Evolutionary conservation across 768 basidiomycete species (phyloP).

Genomic region (Boletales sp.): DNA sequence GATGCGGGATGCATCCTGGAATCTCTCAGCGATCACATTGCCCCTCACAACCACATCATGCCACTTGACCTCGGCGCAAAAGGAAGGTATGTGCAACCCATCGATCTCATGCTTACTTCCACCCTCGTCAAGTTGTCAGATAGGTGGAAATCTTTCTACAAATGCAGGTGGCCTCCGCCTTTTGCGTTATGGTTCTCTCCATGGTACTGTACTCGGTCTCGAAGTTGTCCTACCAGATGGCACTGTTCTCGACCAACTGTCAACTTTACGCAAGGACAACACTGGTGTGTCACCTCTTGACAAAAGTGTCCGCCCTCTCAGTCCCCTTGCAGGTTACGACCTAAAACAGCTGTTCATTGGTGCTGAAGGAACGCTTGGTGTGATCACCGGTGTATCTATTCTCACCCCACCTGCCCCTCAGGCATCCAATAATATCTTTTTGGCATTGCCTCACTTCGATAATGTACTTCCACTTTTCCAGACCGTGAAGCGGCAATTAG

Average conservation of each 20-base stretch:
- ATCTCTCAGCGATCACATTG: slow-evolving; percentile 79
- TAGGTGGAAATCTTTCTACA: slow-evolving; percentile 95
- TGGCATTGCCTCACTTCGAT: slow-evolving; percentile 83
- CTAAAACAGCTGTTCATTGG: slow-evolving; percentile 98
- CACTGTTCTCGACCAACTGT: slow-evolving; percentile 82
- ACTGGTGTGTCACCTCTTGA: slow-evolving; percentile 57
- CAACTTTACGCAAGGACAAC: slow-evolving; percentile 94
- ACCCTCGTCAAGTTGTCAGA: slow-evolving; percentile 70
- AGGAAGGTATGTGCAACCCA: slow-evolving; percentile 62
- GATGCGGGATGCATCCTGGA: slow-evolving; percentile 96
- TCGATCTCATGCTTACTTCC: background rate
- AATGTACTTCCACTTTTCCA: slow-evolving; percentile 85
- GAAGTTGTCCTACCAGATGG: slow-evolving; percentile 96
- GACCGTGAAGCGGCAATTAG: slow-evolving; percentile 74
- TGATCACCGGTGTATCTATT: slow-evolving; percentile 94
- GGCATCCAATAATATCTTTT: slow-evolving; percentile 87
- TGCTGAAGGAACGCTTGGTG: slow-evolving; percentile 92
- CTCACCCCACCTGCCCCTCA: slow-evolving; percentile 80
- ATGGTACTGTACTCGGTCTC: slow-evolving; percentile 90
- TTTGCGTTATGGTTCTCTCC: slow-evolving; percentile 90
- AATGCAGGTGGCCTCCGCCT: slow-evolving; percentile 97
- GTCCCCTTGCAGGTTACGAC: slow-evolving; percentile 73
- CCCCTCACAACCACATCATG: slow-evolving; percentile 90
- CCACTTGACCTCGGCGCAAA: slow-evolving; percentile 95
- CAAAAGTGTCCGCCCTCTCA: background rate